phyloP scores from a whole-genome alignment of 1,284 basidiomycete genomes.

The Mycena citricolor region DNA sequence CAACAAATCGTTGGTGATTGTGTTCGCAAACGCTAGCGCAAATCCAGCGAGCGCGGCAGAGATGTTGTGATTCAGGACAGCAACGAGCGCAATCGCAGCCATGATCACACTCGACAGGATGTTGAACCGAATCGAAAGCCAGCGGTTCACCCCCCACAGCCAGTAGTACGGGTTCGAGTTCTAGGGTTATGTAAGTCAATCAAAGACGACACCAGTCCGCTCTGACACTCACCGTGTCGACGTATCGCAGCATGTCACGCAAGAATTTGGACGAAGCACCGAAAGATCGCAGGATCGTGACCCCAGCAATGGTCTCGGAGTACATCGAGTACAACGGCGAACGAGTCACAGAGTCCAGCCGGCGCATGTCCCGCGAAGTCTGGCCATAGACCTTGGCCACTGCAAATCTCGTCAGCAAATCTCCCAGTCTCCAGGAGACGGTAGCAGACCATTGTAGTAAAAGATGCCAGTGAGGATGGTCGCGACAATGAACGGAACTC shows the following conservation, averaged over 20 bases:
- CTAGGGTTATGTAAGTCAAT: constrained; percentile 28
- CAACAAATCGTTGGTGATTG: constrained; percentile 68
- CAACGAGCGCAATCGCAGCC: constrained; percentile 69
- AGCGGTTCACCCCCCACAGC: constrained; percentile 64
- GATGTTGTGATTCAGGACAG: constrained; percentile 69
- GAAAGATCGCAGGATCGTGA: constrained; percentile 84
- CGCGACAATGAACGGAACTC: constrained; percentile 68
- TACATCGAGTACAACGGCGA: constrained; percentile 93
- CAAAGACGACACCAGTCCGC: neutral
- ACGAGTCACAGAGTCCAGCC: constrained; percentile 83
- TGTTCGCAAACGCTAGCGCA: constrained; percentile 79
- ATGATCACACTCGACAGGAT: constrained; percentile 73
- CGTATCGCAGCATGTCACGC: constrained; percentile 80
- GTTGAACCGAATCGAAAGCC: constrained; percentile 80
- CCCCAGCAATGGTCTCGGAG: constrained; percentile 88
- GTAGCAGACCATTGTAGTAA: constrained; percentile 70
- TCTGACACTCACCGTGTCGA: constrained; percentile 64
- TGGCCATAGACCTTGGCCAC: constrained; percentile 77
- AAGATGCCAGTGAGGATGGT: constrained; percentile 58
- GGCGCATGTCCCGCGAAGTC: constrained; percentile 86
- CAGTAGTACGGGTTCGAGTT: constrained; percentile 71
- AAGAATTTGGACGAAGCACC: constrained; percentile 86
- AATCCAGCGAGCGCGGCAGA: constrained; percentile 83
- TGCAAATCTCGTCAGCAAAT: constrained; percentile 25
- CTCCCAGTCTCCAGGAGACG: neutral